Base-by-base conservation (phyloP, 495 filamentous ascomycete species). In the Durotheca rogersii region DNA sequence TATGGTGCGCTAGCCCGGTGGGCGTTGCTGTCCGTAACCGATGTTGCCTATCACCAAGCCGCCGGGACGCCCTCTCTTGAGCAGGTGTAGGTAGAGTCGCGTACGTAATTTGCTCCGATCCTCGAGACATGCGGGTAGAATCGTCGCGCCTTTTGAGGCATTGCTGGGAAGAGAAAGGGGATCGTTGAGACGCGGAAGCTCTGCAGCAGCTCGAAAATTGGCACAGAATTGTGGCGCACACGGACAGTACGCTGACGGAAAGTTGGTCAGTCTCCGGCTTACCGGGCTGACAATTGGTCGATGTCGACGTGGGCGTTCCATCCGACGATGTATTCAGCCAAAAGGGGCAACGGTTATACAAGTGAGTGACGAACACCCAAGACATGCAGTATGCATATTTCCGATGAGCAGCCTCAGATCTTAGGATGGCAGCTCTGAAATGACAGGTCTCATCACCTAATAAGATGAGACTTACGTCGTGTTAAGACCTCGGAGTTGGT, bases 371-470 rank as follows among this genome's bases (percentile, higher is more conserved):
- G 46, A 60, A 35, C 25, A 29, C 25, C 37, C 32, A 41, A 60
- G 56, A 60, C 56, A 60, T 60, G 47, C 56, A 54, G 49, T 47
- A 51, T 60, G 56, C 51, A 54, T 55, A 56, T 32, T 60, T 60
- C 56, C 56, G 56, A 58, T 49, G 31, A 25, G 38, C 50, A 55
- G 56, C 51, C 51, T 56, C 51, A 56, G 52, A 60, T 60, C 56
- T 60, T 21, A 47, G 12, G 42, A 29, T 51, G 42, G 37, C 30
- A 38, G 51, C 46, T 44, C 35, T 56, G 33, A 52, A 55, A 47
- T 60, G 56, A 60, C 51, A 55, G 44, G 51, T 60, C 51, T 51
- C 47, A 44, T 55, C 20, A 37, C 53, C 39, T 56, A 56, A 60
- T 51, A 51, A 60, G 38, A 56, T 47, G 47, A 51, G 42, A 56